Evolutionary conservation across 768 basidiomycete species (phyloP).

Genomic region (Dioszegia crocea): DNA sequence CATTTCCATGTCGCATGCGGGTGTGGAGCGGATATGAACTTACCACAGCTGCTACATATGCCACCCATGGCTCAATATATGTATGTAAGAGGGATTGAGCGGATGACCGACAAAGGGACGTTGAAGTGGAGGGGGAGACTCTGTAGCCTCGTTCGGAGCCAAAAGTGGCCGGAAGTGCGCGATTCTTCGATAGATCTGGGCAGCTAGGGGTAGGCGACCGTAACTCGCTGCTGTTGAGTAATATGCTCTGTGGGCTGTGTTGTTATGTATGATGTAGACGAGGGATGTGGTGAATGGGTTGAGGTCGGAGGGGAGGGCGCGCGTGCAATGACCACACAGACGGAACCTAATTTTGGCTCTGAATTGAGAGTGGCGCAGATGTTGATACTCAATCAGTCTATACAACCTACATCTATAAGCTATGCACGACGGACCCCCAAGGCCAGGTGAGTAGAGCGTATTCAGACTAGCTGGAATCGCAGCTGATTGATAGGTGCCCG

Average conservation of each 20-base stretch:
- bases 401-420: not conserved
- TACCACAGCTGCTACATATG: constrained; percentile 33
- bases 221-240: too few species aligned
- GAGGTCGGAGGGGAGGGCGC: not conserved
- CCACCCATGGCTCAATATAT: constrained; percentile 25
- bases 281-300: too few species aligned
- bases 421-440: constrained; percentile 44
- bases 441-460: constrained; percentile 27
- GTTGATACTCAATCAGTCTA: not conserved
- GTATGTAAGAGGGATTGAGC: not conserved
- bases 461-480: not conserved
- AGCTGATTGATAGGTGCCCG: constrained; percentile 38
- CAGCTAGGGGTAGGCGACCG: too few species aligned
- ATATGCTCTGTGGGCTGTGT: too few species aligned
- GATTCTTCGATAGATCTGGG: too few species aligned
- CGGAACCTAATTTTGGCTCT: too few species aligned
- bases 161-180: too few species aligned
- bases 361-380: not conserved
- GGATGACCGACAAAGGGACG: constrained; percentile 10
- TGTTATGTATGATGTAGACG: too few species aligned
- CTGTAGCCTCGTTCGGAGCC: too few species aligned
- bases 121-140: not conserved
- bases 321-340: too few species aligned
- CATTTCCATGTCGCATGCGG: not conserved
- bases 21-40: not conserved